phyloP scores from a whole-genome alignment of 1,284 basidiomycete genomes.

The Apiotrichum sp. region DNA sequence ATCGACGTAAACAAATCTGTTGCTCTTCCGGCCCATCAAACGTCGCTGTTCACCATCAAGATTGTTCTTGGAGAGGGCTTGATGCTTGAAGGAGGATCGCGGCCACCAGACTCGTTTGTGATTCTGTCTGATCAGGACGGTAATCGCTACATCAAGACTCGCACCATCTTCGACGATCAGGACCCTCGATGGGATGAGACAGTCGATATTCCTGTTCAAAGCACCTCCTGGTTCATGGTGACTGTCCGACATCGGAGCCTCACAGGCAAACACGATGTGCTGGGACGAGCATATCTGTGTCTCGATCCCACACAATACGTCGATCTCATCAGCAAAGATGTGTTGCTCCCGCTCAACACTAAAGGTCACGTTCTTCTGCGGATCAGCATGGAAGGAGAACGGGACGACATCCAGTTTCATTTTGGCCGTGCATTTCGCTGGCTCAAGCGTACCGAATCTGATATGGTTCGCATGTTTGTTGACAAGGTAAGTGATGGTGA shows the following conservation, averaged over 20 bases:
- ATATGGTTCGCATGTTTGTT: constrained; percentile 94
- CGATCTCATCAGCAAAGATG: constrained; percentile 83
- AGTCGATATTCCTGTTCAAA: constrained; percentile 78
- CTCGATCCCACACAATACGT: constrained; percentile 83
- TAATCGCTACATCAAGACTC: constrained; percentile 83
- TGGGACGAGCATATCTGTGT: constrained; percentile 86
- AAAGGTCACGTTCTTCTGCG: constrained; percentile 74
- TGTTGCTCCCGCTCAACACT: constrained; percentile 83
- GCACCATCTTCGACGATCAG: constrained; percentile 87
- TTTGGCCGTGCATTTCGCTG: constrained; percentile 94
- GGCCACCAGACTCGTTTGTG: constrained; percentile 70
- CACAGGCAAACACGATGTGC: constrained; percentile 81
- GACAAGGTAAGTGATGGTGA: constrained; percentile 78
- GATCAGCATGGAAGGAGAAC: constrained; percentile 97
- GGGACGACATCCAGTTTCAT: constrained; percentile 95
- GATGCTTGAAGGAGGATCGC: constrained; percentile 61
- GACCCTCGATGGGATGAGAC: constrained; percentile 96
- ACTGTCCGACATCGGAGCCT: constrained; percentile 86
- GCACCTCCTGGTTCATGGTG: constrained; percentile 89
- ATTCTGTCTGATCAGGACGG: constrained; percentile 91
- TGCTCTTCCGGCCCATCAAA: constrained; percentile 56
- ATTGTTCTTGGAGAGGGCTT: constrained; percentile 82
- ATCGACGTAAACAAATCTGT: constrained; percentile 55
- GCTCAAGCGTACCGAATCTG: constrained; percentile 85
- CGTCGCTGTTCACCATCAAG: constrained; percentile 90